Conservation (phyloP, 441 rosid genomes). For the Adansonia gregorii region DNA sequence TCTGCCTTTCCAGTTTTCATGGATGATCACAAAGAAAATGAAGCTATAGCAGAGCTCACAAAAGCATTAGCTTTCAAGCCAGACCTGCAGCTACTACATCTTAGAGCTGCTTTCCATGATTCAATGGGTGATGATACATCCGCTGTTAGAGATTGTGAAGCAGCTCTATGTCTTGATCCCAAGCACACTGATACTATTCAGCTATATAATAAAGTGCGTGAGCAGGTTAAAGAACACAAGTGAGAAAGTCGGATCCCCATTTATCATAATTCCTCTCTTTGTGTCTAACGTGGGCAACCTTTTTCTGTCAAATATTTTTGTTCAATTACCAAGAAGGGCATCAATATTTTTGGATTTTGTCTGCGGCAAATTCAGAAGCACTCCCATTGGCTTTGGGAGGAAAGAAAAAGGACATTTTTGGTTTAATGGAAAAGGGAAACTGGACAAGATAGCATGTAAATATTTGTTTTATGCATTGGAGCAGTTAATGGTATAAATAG, state of each 20-base stretch:
- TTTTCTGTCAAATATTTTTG: slow-evolving; percentile 15
- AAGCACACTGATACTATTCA: slow-evolving; percentile 55
- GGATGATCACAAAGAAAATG: slow-evolving; percentile 76
- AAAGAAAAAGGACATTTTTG: slow-evolving; percentile 27
- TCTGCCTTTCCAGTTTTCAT: slow-evolving; percentile 46
- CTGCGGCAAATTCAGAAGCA: slow-evolving; percentile 26
- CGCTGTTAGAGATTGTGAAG: slow-evolving; percentile 62
- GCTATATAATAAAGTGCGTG: slow-evolving; percentile 51
- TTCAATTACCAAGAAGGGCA: slow-evolving; percentile 31
- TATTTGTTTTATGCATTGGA: slow-evolving; percentile 32
- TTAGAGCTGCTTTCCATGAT: slow-evolving; percentile 74
- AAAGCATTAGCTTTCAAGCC: slow-evolving; percentile 71
- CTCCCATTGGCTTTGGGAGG: too few relatives aligned
- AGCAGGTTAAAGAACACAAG: slow-evolving; percentile 39
- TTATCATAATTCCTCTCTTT: not conserved
- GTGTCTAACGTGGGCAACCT: slow-evolving; percentile 25
- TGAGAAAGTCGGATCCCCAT: slow-evolving; percentile 32
- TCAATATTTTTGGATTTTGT: slow-evolving; percentile 35
- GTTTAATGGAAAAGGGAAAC: not conserved
- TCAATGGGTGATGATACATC: slow-evolving; percentile 55
- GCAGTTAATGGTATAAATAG: slow-evolving; percentile 18
- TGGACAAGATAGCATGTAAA: slow-evolving; percentile 50
- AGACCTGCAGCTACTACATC: slow-evolving; percentile 71
- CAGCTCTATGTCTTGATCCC: slow-evolving; percentile 76
- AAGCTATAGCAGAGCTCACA: slow-evolving; percentile 65